Percentiles rank a stretch among this genome's conserved stretches.
Evolutionary conservation across 164 flowering plant species (phyloP).

Genomic region (Magnolia officinalis): DNA sequence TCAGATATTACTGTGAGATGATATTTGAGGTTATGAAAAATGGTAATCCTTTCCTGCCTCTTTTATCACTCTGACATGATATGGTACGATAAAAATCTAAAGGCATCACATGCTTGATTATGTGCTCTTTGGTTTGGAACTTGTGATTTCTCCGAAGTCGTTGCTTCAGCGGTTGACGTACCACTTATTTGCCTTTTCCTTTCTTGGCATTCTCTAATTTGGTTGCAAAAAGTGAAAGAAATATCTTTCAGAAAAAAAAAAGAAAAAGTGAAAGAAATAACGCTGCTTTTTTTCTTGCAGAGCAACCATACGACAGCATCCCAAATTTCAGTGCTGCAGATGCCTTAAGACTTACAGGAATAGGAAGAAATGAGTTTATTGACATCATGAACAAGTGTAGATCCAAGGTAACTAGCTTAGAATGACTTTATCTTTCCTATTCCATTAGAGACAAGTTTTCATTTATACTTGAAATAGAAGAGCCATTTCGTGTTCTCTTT

Average conservation of each 20-base stretch:
- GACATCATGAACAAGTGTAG: conserved; percentile 99
- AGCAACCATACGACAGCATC: conserved; percentile 99
- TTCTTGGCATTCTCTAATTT: neutral
- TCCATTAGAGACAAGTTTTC: neutral
- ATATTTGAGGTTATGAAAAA: conserved; percentile 96
- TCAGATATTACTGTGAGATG: conserved; percentile 98
- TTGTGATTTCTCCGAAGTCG: neutral
- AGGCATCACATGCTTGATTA: neutral
- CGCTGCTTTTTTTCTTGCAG: conserved; percentile 38
- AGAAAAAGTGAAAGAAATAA: too few relatives aligned
- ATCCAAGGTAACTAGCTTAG: conserved; percentile 70
- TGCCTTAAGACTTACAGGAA: conserved; percentile 89
- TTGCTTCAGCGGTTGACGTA: neutral
- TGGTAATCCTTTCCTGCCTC: conserved; percentile 45
- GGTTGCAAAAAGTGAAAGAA: conserved; percentile 2
- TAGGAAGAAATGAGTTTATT: conserved; percentile 96
- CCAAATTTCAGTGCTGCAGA: conserved; percentile 99
- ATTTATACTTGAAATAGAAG: neutral
- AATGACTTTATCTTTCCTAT: neutral
- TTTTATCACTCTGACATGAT: neutral
- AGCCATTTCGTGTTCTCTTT: neutral
- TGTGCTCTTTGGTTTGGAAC: neutral
- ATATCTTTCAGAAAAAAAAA: neutral
- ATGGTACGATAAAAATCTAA: neutral
- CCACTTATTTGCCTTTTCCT: neutral